These are phyloP conservation scores for Tetraselmis chui DNA, from an alignment of 139 green algal genomes.

Conservation along the genomic window DNA sequence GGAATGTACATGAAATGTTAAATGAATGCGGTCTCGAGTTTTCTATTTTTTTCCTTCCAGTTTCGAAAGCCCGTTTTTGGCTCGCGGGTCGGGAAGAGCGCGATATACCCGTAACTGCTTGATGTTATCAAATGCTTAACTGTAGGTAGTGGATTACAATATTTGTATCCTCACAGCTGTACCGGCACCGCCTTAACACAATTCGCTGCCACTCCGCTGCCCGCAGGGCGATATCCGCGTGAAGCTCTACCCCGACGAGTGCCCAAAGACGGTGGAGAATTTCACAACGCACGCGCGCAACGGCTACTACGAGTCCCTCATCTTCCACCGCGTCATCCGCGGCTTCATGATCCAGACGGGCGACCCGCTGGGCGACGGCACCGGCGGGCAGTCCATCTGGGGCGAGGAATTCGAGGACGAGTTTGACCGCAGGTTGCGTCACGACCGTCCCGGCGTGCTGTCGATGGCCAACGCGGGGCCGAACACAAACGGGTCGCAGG, in stretches of 20 bases:
- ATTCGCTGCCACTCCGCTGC: no score
- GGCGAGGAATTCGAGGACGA: slow-evolving; percentile 97
- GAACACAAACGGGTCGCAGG: slow-evolving; percentile 48
- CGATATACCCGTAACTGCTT: no score
- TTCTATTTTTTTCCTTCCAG: no score
- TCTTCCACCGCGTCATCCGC: slow-evolving; percentile 97
- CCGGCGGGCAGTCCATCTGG: slow-evolving; percentile 94
- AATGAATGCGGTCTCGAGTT: no score
- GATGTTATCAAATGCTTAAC: no score
- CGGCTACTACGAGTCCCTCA: slow-evolving; percentile 89
- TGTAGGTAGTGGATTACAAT: no score
- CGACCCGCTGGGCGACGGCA: slow-evolving; percentile 80
- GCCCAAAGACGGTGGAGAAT: slow-evolving; percentile 94
- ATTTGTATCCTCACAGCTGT: no score
- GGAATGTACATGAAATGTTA: no score
- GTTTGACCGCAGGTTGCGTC: slow-evolving; percentile 76
- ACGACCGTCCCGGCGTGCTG: slow-evolving; percentile 80
- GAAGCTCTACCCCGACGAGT: slow-evolving; percentile 91
- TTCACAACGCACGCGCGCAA: slow-evolving; percentile 91
- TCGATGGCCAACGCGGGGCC: slow-evolving; percentile 86
- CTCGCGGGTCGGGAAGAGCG: no score
- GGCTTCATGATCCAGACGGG: slow-evolving; percentile 96
- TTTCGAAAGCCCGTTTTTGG: no score
- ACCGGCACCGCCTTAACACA: no score
- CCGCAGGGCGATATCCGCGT: slow-evolving; percentile 76